Evolutionary conservation across 2,329 filamentous ascomycete genomes (phyloP), one percentile per base, ranked within the genome.

Genomic region (Xylariaceae sp.): DNA sequence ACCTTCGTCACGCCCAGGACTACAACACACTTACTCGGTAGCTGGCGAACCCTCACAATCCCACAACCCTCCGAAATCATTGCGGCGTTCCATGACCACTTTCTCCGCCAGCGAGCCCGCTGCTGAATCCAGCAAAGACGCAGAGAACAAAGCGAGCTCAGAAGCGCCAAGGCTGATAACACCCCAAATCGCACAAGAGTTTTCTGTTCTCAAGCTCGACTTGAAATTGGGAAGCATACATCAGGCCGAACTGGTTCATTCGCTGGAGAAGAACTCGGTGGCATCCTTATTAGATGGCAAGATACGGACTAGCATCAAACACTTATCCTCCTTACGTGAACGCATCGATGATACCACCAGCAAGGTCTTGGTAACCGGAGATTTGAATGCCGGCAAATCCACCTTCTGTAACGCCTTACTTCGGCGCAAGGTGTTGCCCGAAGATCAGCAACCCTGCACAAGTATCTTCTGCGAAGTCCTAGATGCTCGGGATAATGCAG

Each of bases 331-430:
- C 0, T 75, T 98, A 25, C 83, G 90, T 49, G 93, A 97, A 55
- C 84, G 93, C 42, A 98, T 98, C 52, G 93, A 97, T 64, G 93
- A 98, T 66, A 97, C 89, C 0, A 88, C 92, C 4, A 97, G 92
- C 69, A 98, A 98, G 66, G 93, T 98, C 1, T 71, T 98, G 47
- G 84, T 98, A 16, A 98, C 93, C 0, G 93, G 93, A 60, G 93
- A 98, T 64, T 69, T 98, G 43, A 98, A 98, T 62, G 92, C 93
- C 7, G 93, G 93, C 62, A 98, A 98, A 64, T 98, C 93, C 4
- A 98, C 93, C 1, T 98, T 98, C 60, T 98, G 93, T 71, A 98
- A 98, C 67, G 93, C 93, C n/a, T 73, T 98, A 2, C 70, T 98
- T 33, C 85, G 93, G 49, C 82, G 91, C 51, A 97, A 97, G 67